Conservation (phyloP, 441 rosid genomes). For the Syzygium syzygioides region DNA sequence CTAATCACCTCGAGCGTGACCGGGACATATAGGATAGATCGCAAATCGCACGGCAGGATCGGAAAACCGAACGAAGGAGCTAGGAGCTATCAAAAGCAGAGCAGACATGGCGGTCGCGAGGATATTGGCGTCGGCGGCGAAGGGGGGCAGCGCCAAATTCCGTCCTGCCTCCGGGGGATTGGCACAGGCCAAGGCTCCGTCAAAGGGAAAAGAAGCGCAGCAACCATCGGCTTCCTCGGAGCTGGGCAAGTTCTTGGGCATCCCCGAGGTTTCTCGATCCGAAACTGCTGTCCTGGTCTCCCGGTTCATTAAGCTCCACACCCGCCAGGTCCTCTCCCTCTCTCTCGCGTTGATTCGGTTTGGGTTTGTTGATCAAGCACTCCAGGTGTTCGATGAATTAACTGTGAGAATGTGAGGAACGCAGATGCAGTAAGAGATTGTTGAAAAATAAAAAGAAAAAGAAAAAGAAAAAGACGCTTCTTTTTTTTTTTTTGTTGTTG, state of each 20-base stretch:
- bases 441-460: not conserved
- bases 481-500: not conserved
- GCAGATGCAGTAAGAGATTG: not conserved
- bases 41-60: not conserved
- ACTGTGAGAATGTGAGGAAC: not conserved
- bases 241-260: constrained; percentile 35
- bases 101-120: not conserved
- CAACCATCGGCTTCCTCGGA: constrained; percentile 24
- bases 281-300: constrained; percentile 31
- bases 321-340: constrained; percentile 27
- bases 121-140: not conserved
- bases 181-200: not conserved
- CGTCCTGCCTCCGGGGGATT: not conserved
- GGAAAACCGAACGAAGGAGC: not conserved
- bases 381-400: not conserved
- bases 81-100: not conserved
- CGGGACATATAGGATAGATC: not conserved
- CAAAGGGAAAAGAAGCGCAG: not conserved
- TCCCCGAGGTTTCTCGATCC: constrained; percentile 27
- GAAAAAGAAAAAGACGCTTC: not conserved
- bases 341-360: not conserved
- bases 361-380: not conserved
- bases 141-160: not conserved
- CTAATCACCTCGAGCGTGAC: not conserved
- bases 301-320: constrained; percentile 44